Evolutionary conservation across 495 filamentous ascomycete species (phyloP), one percentile per base, ranked within the genome.

Genomic region (Xylaria longipes): DNA sequence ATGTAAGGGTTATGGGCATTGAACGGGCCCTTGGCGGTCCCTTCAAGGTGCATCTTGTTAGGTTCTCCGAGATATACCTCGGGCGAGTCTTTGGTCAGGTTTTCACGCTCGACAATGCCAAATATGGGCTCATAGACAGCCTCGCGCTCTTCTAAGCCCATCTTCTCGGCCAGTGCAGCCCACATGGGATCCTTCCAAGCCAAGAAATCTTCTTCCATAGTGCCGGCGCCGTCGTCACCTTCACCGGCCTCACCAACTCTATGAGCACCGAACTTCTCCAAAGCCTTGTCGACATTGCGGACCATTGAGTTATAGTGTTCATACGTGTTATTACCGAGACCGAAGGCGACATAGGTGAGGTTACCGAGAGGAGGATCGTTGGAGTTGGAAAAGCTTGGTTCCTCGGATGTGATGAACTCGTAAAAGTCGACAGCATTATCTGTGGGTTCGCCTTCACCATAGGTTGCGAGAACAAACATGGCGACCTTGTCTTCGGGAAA

Each of bases 131-230:
- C 96, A 79, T 99, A 99, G 73, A 95, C 90, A 62, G 96, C 92
- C 81, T 99, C 96, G 61, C 96, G 94, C 82, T 99, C 96, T 81
- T 98, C 92, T 56, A 99, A 86, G 65, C 88, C 87, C 91, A 99
- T 92, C 73, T 91, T 87, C 64, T 93, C 89, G 8, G 90, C 84
- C 50, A 98, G 84, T 68, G 92, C 94, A 71, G 85, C 82, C 96
- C 96, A 99, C 97, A 99, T 99, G 62, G 95, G 94, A 76, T 99
- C 96, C 82, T 99, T 99, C 96, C 96, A 99, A 71, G 96, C 93
- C 78, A 99, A 84, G 81, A 98, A 99, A 77, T 99, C 96, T 84
- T 99, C 96, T 83, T 99, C 96, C 96, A 99, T 99, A 65, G 96
- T 99, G 68, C 96, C 96, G 64, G 96, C 95, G 71, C 96, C 96